Percentiles rank a stretch among this genome's conserved stretches.
phyloP scores from a whole-genome alignment of 345 rosid species.

The Lepidium sativum region DNA sequence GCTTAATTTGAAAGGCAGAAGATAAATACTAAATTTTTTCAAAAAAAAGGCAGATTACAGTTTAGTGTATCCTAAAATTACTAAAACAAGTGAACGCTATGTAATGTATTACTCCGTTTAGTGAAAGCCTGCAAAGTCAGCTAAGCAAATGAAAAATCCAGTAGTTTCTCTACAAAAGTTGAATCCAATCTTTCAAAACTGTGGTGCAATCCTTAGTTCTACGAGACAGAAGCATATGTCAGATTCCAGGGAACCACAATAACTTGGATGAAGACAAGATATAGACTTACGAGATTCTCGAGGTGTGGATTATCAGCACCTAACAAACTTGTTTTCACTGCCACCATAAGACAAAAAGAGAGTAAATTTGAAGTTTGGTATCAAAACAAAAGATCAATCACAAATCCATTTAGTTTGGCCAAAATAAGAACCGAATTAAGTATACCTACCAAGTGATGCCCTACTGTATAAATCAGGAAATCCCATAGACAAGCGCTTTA shows the following conservation, averaged over 20 bases:
- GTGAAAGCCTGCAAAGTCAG: neutral
- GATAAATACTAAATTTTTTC: neutral
- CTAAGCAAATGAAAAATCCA: neutral
- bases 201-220: neutral
- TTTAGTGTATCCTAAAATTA: neutral
- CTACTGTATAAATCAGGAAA: slow-evolving; percentile 33
- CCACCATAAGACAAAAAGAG: slow-evolving; percentile 21
- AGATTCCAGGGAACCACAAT: neutral
- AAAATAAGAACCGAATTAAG: neutral
- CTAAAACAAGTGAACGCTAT: neutral
- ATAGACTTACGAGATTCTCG: slow-evolving; percentile 46
- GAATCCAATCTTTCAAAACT: neutral
- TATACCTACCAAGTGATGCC: slow-evolving; percentile 30
- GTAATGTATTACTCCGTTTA: neutral
- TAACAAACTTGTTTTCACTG: slow-evolving; percentile 45
- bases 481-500: slow-evolving; percentile 45
- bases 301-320: slow-evolving; percentile 36
- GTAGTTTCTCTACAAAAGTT: neutral
- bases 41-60: neutral
- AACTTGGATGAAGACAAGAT: neutral
- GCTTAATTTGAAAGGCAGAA: neutral
- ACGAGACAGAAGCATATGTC: neutral
- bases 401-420: neutral
- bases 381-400: neutral
- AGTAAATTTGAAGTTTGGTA: neutral